These are phyloP conservation scores for Brassica cretica DNA, from an alignment of 345 rosid genomes.

Conservation along the genomic window DNA sequence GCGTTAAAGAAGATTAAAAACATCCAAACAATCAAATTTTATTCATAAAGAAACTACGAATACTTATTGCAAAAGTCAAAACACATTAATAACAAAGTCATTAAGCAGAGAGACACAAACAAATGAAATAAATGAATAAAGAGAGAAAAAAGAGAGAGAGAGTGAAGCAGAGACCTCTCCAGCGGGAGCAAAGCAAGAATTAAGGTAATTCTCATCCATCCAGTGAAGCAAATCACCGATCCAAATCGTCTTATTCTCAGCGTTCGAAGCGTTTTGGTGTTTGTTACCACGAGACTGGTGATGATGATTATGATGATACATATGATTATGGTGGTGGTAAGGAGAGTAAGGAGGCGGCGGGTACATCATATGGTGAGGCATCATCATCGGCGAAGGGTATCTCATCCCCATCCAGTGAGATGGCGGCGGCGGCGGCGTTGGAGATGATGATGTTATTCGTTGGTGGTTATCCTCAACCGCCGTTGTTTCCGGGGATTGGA, in stretches of 20 bases:
- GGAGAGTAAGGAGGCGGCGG: conserved; percentile 62
- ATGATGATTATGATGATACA: conserved; percentile 37
- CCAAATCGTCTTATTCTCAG: conserved; percentile 85
- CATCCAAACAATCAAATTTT: background rate
- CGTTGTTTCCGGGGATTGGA: conserved; percentile 45
- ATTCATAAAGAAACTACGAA: background rate
- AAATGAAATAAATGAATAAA: background rate
- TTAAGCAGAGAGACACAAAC: background rate
- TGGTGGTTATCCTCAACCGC: conserved; percentile 34
- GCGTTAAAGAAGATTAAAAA: background rate
- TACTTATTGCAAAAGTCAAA: background rate
- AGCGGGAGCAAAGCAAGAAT: conserved; percentile 62
- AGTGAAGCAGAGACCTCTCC: conserved; percentile 61
- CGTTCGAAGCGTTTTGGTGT: conserved; percentile 51
- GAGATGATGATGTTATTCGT: conserved; percentile 19
- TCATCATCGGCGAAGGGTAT: conserved; percentile 79
- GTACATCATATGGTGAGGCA: conserved; percentile 85
- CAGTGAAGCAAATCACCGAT: conserved; percentile 95
- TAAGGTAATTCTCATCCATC: conserved; percentile 93
- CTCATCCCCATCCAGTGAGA: conserved; percentile 76
- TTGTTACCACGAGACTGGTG: conserved; percentile 39
- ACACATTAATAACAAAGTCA: background rate
- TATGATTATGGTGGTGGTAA: conserved; percentile 45
- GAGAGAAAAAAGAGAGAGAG: background rate
- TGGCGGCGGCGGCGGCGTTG: conserved; percentile 34